A percentile compares a stretch with the other conserved stretches of the same genome.
phyloP scores from a whole-genome alignment of 106 monocot species.

The Dioscorea zingiberensis region DNA sequence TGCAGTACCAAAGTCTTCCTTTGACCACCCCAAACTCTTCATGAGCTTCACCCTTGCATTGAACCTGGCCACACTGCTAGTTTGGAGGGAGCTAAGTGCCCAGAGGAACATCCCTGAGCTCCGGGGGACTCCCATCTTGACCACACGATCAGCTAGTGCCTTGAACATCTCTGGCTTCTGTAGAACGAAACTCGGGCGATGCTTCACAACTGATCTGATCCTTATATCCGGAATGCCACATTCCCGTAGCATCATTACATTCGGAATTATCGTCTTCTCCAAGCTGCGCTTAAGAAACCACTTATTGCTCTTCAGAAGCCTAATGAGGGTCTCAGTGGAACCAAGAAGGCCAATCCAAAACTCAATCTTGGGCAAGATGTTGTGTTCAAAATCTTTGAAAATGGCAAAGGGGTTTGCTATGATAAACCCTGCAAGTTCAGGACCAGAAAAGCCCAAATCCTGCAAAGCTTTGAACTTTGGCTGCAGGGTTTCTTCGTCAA shows the following conservation, averaged over 20 bases:
- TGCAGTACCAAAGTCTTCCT: conserved; percentile 5
- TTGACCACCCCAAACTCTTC: conserved; percentile 18
- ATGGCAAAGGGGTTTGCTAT: not conserved
- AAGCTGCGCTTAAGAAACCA: conserved; percentile 2
- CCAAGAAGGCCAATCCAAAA: conserved; percentile 5
- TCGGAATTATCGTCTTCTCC: conserved; percentile 1
- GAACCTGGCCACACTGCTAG: not conserved
- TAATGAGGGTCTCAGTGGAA: not conserved
- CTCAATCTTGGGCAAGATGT: not conserved
- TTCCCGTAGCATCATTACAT: conserved; percentile 2
- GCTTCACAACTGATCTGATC: too few species aligned
- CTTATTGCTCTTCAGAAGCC: not conserved
- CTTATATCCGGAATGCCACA: not conserved
- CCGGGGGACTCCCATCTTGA: not conserved
- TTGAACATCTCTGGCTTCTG: not conserved
- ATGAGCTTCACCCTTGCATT: conserved; percentile 8
- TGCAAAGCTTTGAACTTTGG: conserved; percentile 16
- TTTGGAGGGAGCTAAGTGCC: not conserved
- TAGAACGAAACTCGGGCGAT: not conserved
- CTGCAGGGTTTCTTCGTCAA: conserved; percentile 14
- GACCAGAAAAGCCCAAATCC: conserved; percentile 13
- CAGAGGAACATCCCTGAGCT: conserved; percentile 5
- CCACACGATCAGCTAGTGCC: not conserved
- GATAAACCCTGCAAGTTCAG: conserved; percentile 10
- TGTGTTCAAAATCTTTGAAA: too few species aligned